These are phyloP conservation scores for Talaromyces atroroseus DNA, from an alignment of 2,329 filamentous ascomycete species.

Conservation along the genomic window DNA sequence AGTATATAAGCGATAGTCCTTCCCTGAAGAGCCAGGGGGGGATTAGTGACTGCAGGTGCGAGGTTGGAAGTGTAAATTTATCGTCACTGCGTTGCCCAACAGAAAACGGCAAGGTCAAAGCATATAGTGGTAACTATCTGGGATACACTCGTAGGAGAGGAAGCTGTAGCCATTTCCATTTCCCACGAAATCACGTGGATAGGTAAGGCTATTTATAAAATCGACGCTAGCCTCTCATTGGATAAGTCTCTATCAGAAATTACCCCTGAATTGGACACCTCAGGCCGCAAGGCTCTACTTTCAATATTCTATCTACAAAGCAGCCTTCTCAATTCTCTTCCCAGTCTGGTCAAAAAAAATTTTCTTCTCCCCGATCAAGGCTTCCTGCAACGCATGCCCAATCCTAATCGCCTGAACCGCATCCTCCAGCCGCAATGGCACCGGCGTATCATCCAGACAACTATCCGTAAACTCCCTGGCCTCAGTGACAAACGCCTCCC, in stretches of 20 bases:
- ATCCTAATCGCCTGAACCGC: constrained; percentile 51
- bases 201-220: too few species aligned
- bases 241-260: too few species aligned
- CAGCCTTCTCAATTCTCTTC: constrained; percentile 39
- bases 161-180: too few species aligned
- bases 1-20: background rate
- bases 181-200: too few species aligned
- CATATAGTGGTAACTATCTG: background rate
- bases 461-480: constrained; percentile 58
- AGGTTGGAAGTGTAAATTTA: too few species aligned
- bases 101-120: background rate
- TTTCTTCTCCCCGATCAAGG: constrained; percentile 50
- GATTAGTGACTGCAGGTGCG: too few species aligned
- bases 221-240: too few species aligned
- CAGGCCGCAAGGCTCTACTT: too few species aligned
- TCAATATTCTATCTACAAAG: constrained; percentile 24
- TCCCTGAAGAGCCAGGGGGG: background rate
- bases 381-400: constrained; percentile 49
- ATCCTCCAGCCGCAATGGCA: constrained; percentile 54
- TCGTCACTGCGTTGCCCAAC: too few species aligned
- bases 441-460: constrained; percentile 50
- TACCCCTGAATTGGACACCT: too few species aligned
- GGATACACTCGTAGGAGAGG: too few species aligned
- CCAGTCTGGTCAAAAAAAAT: constrained; percentile 56
- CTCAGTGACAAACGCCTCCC: constrained; percentile 59